A percentile compares a stretch with the other conserved stretches of the same genome.
Conservation (phyloP, 148 eudicot genomes). For the Dysphania ambrosioides region DNA sequence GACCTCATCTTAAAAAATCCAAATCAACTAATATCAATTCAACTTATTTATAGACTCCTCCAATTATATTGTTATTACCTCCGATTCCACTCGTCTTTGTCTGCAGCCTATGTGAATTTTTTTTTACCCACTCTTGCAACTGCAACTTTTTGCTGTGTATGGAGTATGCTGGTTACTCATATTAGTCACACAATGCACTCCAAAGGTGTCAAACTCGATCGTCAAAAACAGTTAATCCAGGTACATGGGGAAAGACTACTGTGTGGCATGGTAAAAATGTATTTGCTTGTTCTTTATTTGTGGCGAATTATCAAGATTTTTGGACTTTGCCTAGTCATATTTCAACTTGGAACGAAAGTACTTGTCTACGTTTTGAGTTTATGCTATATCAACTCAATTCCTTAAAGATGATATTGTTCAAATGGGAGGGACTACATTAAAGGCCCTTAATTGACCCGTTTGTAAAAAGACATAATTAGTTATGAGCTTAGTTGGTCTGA, state of each 20-base stretch:
- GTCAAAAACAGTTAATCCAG: no score
- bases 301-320: not conserved
- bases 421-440: no score
- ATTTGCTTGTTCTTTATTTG: not conserved
- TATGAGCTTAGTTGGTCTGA: no score
- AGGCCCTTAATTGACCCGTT: no score
- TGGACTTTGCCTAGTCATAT: not conserved
- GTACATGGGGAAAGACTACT: no score
- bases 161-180: no score
- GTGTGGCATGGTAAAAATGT: no score
- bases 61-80: not conserved
- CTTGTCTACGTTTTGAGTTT: not conserved
- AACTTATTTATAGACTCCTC: not conserved
- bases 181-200: no score
- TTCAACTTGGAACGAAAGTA: not conserved
- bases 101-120: not conserved
- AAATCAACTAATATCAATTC: conserved; percentile 10
- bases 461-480: no score
- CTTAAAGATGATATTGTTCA: no score
- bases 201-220: not conserved
- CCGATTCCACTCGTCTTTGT: not conserved
- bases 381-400: no score
- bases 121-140: not conserved
- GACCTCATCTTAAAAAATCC: conserved; percentile 15
- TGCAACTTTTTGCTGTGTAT: not conserved